These are phyloP conservation scores for Anisodus acutangulus DNA, from an alignment of 257 asterid genomes.

Conservation along the genomic window DNA sequence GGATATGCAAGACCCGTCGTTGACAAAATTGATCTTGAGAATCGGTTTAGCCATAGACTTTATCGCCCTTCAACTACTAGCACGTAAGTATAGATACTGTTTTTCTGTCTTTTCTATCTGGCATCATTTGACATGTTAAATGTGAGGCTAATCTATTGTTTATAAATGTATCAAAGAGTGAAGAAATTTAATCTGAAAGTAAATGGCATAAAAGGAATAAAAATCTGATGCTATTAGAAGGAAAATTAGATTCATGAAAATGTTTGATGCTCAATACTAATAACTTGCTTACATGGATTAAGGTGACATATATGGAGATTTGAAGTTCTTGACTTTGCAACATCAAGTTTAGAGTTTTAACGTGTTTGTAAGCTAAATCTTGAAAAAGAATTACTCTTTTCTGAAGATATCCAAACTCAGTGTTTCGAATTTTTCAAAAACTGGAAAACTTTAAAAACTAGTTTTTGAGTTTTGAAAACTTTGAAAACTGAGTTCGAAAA, in stretches of 20 bases:
- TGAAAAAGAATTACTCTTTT: no score
- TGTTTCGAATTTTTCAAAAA: no score
- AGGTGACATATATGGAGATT: no score
- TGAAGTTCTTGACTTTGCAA: no score
- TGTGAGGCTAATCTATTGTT: neutral
- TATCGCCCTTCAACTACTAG: constrained; percentile 88
- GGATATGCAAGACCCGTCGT: constrained; percentile 96
- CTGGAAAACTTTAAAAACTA: no score
- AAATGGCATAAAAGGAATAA: neutral
- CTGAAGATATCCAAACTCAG: no score
- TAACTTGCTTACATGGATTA: neutral
- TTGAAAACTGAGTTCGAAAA: no score
- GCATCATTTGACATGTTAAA: constrained; percentile 20
- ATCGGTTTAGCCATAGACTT: constrained; percentile 69
- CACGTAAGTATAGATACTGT: constrained; percentile 61
- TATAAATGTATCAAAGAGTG: neutral
- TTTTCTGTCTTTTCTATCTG: neutral
- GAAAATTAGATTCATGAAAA: constrained; percentile 1
- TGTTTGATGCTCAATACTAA: neutral
- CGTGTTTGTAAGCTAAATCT: no score
- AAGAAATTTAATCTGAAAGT: neutral
- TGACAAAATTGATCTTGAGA: constrained; percentile 75
- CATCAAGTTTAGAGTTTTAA: no score
- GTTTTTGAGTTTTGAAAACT: no score
- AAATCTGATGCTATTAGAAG: neutral